Conservation (phyloP, 352 stramenopile genomes). For the Pythium phragmitis region DNA sequence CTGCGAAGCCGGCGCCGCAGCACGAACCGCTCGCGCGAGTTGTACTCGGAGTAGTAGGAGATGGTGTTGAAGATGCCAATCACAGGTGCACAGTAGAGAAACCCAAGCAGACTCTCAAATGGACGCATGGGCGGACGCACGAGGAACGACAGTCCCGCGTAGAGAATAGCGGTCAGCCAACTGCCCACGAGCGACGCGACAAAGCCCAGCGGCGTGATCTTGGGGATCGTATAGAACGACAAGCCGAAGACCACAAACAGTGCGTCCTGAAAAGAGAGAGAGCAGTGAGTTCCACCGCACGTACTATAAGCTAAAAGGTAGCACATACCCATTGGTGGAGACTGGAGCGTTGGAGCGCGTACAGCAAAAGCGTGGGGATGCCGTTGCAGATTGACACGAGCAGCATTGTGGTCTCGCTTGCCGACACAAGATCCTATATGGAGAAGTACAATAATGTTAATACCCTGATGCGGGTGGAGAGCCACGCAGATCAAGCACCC, state of each 20-base stretch:
- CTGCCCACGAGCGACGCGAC: conserved; percentile 72
- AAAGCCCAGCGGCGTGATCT: conserved; percentile 80
- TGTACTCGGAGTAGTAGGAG: conserved; percentile 86
- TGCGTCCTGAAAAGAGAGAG: conserved; percentile 44
- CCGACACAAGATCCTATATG: conserved; percentile 54
- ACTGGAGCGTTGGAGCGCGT: conserved; percentile 63
- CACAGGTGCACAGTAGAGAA: conserved; percentile 69
- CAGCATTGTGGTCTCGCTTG: conserved; percentile 70
- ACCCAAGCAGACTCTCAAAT: conserved; percentile 57
- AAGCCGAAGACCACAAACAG: conserved; percentile 83
- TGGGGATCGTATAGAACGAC: conserved; percentile 85
- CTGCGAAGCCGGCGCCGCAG: conserved; percentile 60
- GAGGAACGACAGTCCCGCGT: conserved; percentile 51
- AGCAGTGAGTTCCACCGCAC: no score
- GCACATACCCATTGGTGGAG: conserved; percentile 75
- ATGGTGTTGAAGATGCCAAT: conserved; percentile 86
- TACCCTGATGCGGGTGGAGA: no score
- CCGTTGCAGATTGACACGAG: conserved; percentile 71
- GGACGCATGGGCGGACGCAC: conserved; percentile 42
- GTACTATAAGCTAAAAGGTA: no score
- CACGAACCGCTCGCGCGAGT: conserved; percentile 76
- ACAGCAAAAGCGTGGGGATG: conserved; percentile 66
- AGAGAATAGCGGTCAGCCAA: conserved; percentile 59
- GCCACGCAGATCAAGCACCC: no score
- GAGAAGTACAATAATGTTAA: not conserved